Evolutionary conservation across 2,329 filamentous ascomycete genomes (phyloP).

Genomic region (Penicillium digitatum): DNA sequence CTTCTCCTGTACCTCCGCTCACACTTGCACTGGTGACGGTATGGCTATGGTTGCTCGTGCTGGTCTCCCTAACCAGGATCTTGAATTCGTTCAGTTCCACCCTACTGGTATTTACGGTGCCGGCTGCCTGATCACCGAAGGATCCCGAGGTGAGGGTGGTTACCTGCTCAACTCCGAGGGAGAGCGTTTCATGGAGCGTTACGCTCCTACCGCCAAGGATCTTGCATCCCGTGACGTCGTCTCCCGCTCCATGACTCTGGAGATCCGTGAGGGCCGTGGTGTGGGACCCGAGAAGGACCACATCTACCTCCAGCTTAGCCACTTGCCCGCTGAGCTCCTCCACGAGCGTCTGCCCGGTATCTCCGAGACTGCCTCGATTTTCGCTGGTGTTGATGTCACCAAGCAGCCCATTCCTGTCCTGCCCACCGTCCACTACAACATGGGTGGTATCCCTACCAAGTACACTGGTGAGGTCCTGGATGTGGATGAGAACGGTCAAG

Average conservation of each 20-base stretch:
- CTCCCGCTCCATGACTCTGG: slow-evolving; percentile 95
- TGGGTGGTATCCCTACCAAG: slow-evolving; percentile 97
- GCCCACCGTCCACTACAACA: slow-evolving; percentile 98
- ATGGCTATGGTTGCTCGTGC: slow-evolving; percentile 99
- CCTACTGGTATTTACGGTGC: slow-evolving; percentile 98
- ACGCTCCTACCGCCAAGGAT: slow-evolving; percentile 97
- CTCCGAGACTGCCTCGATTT: slow-evolving; percentile 96
- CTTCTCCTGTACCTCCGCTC: slow-evolving; percentile 96
- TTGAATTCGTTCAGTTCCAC: slow-evolving; percentile 99
- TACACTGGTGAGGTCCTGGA: slow-evolving; percentile 96
- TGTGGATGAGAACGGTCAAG: slow-evolving; percentile 77
- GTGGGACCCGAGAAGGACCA: slow-evolving; percentile 97
- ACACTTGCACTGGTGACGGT: slow-evolving; percentile 97
- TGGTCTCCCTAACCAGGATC: slow-evolving; percentile 96
- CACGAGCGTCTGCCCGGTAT: slow-evolving; percentile 97
- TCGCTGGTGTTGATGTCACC: slow-evolving; percentile 91
- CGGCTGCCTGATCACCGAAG: slow-evolving; percentile 96
- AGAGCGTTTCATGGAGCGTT: slow-evolving; percentile 99
- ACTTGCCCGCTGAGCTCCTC: slow-evolving; percentile 85
- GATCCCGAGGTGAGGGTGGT: slow-evolving; percentile 94
- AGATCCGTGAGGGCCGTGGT: slow-evolving; percentile 96
- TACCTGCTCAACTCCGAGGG: slow-evolving; percentile 97
- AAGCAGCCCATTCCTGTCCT: slow-evolving; percentile 97
- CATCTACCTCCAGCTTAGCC: slow-evolving; percentile 96
- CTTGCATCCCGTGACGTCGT: slow-evolving; percentile 94